phyloP scores from a whole-genome alignment of 768 basidiomycete species.

The Mycena alexandri region DNA sequence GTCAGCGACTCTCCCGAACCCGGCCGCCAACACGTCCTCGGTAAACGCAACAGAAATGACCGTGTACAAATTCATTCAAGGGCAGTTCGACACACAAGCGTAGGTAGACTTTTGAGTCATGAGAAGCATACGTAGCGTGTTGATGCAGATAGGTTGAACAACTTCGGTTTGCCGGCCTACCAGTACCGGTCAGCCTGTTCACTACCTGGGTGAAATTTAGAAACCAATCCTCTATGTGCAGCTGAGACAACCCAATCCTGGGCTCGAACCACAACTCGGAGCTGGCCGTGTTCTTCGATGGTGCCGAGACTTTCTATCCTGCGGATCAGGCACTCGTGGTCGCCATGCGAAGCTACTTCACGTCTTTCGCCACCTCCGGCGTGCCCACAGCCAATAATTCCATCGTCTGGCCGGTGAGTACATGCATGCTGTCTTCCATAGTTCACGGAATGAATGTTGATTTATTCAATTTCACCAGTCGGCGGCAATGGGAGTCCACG shows the following conservation, averaged over 20 bases:
- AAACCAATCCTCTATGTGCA: too few relatives aligned
- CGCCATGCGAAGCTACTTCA: constrained; percentile 55
- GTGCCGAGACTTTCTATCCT: constrained; percentile 41
- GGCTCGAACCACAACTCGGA: constrained; percentile 54
- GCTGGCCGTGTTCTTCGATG: constrained; percentile 51
- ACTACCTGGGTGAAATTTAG: too few relatives aligned
- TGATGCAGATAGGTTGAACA: too few relatives aligned
- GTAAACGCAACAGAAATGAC: constrained; percentile 52
- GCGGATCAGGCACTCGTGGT: constrained; percentile 48
- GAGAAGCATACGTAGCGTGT: too few relatives aligned
- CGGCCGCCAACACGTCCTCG: constrained; percentile 54
- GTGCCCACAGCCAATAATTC: constrained; percentile 43
- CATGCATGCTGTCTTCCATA: too few relatives aligned
- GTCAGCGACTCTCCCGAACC: constrained; percentile 51
- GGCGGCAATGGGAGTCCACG: constrained; percentile 43
- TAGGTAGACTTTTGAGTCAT: too few relatives aligned
- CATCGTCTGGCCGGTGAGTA: constrained; percentile 46
- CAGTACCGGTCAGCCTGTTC: too few relatives aligned
- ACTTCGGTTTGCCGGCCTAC: too few relatives aligned
- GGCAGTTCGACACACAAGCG: constrained; percentile 53
- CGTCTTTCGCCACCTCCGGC: constrained; percentile 52
- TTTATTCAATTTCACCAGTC: neutral
- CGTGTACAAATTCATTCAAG: constrained; percentile 56
- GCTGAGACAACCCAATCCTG: constrained; percentile 57
- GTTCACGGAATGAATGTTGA: too few relatives aligned